Conservation (phyloP, 2,329 filamentous ascomycete species). For the Colletotrichum brevisporum region DNA sequence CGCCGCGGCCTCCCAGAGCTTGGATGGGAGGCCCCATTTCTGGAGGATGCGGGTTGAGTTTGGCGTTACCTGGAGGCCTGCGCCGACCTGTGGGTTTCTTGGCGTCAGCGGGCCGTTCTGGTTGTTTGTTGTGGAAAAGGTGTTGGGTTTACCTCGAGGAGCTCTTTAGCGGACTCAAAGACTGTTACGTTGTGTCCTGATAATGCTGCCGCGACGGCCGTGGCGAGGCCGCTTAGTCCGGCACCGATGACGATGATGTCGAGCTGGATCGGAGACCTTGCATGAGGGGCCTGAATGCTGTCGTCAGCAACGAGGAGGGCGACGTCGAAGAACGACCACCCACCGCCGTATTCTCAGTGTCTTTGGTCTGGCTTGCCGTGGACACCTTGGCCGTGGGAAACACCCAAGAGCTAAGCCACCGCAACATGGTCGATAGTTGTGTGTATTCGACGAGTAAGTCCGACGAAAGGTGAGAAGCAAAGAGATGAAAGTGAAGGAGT, state of each 20-base stretch:
- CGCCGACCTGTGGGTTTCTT: slow-evolving; percentile 57
- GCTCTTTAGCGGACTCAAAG: slow-evolving; percentile 56
- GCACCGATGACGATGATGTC: slow-evolving; percentile 59
- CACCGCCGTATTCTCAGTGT: slow-evolving; percentile 11
- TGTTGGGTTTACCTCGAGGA: slow-evolving; percentile 52
- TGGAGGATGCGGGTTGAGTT: slow-evolving; percentile 65
- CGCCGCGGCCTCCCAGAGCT: slow-evolving; percentile 54
- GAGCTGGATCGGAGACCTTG: slow-evolving; percentile 41
- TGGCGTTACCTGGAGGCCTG: slow-evolving; percentile 67
- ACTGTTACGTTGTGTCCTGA: slow-evolving; percentile 57
- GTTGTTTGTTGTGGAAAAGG: not conserved
- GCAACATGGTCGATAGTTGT: not conserved
- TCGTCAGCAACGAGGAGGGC: not conserved
- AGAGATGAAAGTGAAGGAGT: not conserved
- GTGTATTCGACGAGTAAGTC: not conserved
- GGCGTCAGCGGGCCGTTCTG: not conserved
- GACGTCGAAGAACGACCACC: not conserved
- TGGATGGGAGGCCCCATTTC: slow-evolving; percentile 63
- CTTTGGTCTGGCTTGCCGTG: not conserved
- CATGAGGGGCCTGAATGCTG: slow-evolving; percentile 16
- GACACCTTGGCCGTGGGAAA: not conserved
- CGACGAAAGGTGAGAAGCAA: not conserved
- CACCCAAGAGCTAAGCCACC: slow-evolving; percentile 25
- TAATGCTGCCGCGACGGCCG: slow-evolving; percentile 53
- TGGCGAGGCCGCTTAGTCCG: slow-evolving; percentile 58